Conservation (phyloP, 306 rosid genomes). For the Parietaria judaica region DNA sequence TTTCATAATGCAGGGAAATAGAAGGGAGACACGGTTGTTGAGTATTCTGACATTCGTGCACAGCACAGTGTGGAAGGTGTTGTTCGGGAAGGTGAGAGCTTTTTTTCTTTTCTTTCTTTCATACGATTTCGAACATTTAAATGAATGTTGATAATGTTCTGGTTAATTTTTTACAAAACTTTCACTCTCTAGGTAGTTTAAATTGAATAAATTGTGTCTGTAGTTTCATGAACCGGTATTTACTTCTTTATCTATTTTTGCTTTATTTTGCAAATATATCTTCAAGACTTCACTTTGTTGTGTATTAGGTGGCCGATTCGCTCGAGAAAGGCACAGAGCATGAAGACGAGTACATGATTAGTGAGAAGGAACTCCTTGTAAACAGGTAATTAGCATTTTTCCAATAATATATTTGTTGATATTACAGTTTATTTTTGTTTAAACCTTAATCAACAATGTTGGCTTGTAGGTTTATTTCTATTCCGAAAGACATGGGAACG, state of each 20-base stretch:
- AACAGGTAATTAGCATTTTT: slow-evolving; percentile 49
- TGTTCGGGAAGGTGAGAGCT: slow-evolving; percentile 80
- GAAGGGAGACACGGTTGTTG: slow-evolving; percentile 86
- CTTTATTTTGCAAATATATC: neutral
- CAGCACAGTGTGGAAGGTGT: slow-evolving; percentile 97
- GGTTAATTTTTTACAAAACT: too few relatives aligned
- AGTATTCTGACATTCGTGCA: slow-evolving; percentile 93
- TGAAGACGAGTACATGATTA: slow-evolving; percentile 98
- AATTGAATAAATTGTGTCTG: neutral
- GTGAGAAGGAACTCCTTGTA: slow-evolving; percentile 97
- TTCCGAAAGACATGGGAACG: slow-evolving; percentile 98
- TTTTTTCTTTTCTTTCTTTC: neutral
- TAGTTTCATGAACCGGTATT: too few relatives aligned
- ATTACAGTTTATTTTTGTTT: slow-evolving; percentile 6
- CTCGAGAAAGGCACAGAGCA: slow-evolving; percentile 99
- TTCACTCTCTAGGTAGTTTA: too few relatives aligned
- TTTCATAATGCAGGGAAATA: slow-evolving; percentile 67
- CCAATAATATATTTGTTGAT: neutral
- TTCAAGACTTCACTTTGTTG: slow-evolving; percentile 16
- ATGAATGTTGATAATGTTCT: neutral
- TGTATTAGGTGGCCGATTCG: slow-evolving; percentile 84
- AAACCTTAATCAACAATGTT: slow-evolving; percentile 21
- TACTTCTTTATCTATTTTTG: neutral
- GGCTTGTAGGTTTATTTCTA: slow-evolving; percentile 72
- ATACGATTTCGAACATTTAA: too few relatives aligned